Conservation (phyloP, 306 rosid genomes). For the Fragaria iinumae region DNA sequence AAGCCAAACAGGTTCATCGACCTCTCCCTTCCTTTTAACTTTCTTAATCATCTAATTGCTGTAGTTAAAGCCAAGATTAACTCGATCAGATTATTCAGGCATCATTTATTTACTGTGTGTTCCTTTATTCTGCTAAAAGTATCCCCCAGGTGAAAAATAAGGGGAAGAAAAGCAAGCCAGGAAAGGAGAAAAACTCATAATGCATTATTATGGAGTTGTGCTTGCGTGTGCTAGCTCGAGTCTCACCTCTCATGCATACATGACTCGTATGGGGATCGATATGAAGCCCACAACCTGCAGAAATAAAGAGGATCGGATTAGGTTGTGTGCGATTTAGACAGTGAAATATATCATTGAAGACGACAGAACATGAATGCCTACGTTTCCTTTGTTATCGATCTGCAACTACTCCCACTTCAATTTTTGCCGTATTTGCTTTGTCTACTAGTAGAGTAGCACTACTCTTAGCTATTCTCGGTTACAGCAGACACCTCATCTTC, state of each 20-base stretch:
- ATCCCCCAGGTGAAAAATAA: not conserved
- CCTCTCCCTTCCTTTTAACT: not conserved
- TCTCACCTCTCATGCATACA: not conserved
- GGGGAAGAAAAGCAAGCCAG: not conserved
- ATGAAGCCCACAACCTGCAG: not conserved
- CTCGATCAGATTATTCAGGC: not conserved
- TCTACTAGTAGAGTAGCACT: not conserved
- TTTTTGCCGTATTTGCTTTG: not conserved
- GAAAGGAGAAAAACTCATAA: not conserved
- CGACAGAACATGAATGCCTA: constrained; percentile 18
- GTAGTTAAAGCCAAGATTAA: not conserved
- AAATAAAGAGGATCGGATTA: not conserved
- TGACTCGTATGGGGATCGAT: not conserved
- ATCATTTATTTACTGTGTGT: not conserved
- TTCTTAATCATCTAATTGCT: not conserved
- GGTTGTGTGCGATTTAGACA: constrained; percentile 9
- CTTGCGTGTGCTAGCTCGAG: not conserved
- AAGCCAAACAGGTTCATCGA: not conserved
- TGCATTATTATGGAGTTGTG: not conserved
- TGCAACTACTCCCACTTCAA: constrained; percentile 8
- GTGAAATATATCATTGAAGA: constrained; percentile 11
- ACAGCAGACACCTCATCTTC: not conserved
- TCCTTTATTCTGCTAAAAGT: not conserved
- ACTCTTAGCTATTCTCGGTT: not conserved
- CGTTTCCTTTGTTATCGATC: not conserved